Evolutionary conservation across 257 asterid species (phyloP).

Genomic region (Primulina huaijiensis): DNA sequence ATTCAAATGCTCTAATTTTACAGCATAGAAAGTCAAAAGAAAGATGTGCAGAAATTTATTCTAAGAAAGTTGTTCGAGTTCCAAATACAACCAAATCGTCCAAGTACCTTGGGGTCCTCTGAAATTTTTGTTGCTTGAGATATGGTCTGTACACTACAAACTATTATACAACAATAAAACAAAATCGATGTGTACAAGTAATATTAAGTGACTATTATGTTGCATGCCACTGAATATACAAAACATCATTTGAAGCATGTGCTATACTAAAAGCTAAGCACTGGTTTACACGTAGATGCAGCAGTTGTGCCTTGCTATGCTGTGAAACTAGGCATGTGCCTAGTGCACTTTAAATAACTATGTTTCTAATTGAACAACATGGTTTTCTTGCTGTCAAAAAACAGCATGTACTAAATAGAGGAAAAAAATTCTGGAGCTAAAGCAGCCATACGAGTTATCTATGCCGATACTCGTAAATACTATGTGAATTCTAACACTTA

Average conservation of each 20-base stretch:
- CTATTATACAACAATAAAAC: background rate
- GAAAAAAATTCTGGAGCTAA: background rate
- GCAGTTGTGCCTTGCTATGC: background rate
- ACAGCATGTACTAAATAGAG: too few species aligned
- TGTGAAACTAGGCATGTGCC: background rate
- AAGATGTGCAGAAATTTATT: background rate
- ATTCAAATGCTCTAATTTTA: background rate
- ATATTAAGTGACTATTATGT: background rate
- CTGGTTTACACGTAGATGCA: background rate
- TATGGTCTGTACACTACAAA: background rate
- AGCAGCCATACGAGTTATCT: background rate
- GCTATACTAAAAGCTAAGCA: background rate
- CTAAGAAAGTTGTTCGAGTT: background rate
- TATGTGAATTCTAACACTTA: conserved; percentile 40
- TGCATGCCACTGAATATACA: background rate
- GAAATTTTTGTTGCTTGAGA: background rate
- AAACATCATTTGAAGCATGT: too few species aligned
- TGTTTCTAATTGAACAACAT: background rate
- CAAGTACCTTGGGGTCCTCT: background rate
- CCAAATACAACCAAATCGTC: background rate
- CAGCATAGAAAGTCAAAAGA: background rate
- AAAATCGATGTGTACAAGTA: background rate
- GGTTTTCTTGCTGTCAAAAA: too few species aligned
- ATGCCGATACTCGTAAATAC: background rate
- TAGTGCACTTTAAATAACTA: background rate